Evolutionary conservation across 1,284 basidiomycete genomes (phyloP).

Genomic region (Schizophyllum commune): DNA sequence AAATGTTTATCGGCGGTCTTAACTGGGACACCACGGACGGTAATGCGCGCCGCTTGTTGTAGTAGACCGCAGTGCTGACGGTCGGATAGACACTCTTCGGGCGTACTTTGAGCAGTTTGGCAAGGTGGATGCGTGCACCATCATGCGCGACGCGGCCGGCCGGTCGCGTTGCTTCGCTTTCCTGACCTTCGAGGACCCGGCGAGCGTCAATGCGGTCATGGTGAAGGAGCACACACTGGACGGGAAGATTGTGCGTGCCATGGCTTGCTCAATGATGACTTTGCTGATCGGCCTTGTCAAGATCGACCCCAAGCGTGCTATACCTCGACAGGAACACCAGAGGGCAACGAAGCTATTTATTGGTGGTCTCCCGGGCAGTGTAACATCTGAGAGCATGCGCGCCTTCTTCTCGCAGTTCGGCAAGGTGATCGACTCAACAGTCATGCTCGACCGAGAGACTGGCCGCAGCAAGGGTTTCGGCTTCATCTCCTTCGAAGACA

Average conservation of each 20-base stretch:
- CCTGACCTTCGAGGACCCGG: slow-evolving; percentile 83
- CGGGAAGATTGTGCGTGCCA: slow-evolving; percentile 77
- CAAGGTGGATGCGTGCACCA: slow-evolving; percentile 86
- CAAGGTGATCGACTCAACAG: slow-evolving; percentile 92
- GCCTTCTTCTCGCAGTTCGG: slow-evolving; percentile 89
- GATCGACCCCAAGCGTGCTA: slow-evolving; percentile 99
- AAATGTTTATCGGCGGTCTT: slow-evolving; percentile 96
- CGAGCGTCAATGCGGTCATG: slow-evolving; percentile 87
- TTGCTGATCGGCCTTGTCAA: too few relatives aligned
- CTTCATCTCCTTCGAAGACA: slow-evolving; percentile 93
- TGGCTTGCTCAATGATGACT: too few relatives aligned
- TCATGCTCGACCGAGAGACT: slow-evolving; percentile 98
- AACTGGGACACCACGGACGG: slow-evolving; percentile 98
- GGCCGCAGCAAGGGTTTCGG: slow-evolving; percentile 96
- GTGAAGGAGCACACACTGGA: slow-evolving; percentile 85
- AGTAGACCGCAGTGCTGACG: slow-evolving; percentile 31
- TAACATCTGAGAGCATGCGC: slow-evolving; percentile 91
- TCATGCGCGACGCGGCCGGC: slow-evolving; percentile 90
- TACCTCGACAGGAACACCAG: slow-evolving; percentile 91
- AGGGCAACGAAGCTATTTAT: slow-evolving; percentile 93
- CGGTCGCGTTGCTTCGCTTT: slow-evolving; percentile 93
- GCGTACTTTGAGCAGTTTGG: slow-evolving; percentile 89
- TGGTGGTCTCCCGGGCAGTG: slow-evolving; percentile 85
- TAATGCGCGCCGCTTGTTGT: slow-evolving; percentile 32
- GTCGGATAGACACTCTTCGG: slow-evolving; percentile 64